Evolutionary conservation across 2,329 filamentous ascomycete genomes (phyloP), one percentile per base, ranked within the genome.

Genomic region (Colletotrichum sublineola): DNA sequence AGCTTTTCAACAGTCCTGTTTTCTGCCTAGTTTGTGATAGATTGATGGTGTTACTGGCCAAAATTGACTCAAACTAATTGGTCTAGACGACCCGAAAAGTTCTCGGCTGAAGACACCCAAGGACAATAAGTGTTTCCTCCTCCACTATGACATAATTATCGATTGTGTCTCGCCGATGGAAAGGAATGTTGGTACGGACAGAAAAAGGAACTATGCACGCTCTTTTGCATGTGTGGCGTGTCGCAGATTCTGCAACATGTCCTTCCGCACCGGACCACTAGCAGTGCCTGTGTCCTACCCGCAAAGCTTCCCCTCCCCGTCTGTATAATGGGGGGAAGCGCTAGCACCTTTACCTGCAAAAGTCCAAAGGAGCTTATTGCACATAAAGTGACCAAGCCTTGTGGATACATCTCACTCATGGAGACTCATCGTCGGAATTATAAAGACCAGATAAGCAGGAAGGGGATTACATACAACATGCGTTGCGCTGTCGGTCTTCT

Each of bases 211-310:
- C 33, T 58, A 68, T 72, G 65, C 65, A 68, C 52, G 52, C 63
- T 72, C 50, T 58, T 63, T 53, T 48, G 58, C 44, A 40, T 52
- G 46, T 60, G 69, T 72, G 58, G 69, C 69, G 65, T 72, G 58
- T 68, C 68, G 69, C 69, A 72, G 65, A 68, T 46, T 72, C 69
- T 72, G 69, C 65, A 72, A 68, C 65, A 64, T 72, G 68, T 72
- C 69, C 68, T 68, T 63, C 48, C 57, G 40, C 38, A 57, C 56
- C 53, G 63, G 57, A 33, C 46, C 68, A 53, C 68, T 58, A 71
- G 65, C 48, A 67, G 68, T 48, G 62, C 48, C 48, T 36, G 56
- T 53, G 31, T 48, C 24, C 46, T 48, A 33, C 58, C 58, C 24
- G 18, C 20, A 36, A 50, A 50, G 52, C 9, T 18, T 8, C 11